These are phyloP conservation scores for Ramichloridium luteum DNA, from an alignment of 2,329 filamentous ascomycete genomes.

Conservation along the genomic window DNA sequence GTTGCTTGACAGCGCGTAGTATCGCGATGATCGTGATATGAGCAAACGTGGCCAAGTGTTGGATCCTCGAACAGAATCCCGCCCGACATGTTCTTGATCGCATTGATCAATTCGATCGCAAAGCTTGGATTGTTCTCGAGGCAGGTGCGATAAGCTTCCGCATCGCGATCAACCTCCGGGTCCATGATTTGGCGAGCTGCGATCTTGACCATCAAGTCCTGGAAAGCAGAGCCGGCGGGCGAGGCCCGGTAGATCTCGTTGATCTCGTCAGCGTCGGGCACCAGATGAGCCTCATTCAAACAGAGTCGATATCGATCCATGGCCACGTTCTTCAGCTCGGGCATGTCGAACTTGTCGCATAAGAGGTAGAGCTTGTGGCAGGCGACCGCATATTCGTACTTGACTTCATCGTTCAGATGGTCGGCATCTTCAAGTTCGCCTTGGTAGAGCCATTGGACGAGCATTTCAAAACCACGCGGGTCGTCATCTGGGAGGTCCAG, in stretches of 20 bases:
- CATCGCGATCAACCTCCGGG: conserved; percentile 37
- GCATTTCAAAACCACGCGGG: conserved; percentile 40
- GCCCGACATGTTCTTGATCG: conserved; percentile 38
- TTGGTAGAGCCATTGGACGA: conserved; percentile 47
- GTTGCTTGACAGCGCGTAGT: conserved; percentile 10
- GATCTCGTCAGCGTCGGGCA: conserved; percentile 44
- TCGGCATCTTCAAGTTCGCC: conserved; percentile 40
- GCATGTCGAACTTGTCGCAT: conserved; percentile 40
- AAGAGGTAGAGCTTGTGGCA: conserved; percentile 43
- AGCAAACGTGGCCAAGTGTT: conserved; percentile 34
- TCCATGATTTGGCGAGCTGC: conserved; percentile 48
- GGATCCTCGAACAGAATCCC: conserved; percentile 42
- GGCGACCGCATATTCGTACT: conserved; percentile 43
- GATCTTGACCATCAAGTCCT: conserved; percentile 39
- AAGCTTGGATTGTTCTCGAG: conserved; percentile 40
- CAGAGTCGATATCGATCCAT: conserved; percentile 44
- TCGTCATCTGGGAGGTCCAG: conserved; percentile 40
- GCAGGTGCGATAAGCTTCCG: conserved; percentile 38
- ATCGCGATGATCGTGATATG: conserved; percentile 40
- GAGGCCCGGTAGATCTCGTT: conserved; percentile 40
- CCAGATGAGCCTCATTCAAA: conserved; percentile 37
- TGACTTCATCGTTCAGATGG: conserved; percentile 33
- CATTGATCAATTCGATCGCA: conserved; percentile 41
- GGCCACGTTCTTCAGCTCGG: conserved; percentile 40
- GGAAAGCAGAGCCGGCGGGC: conserved; percentile 35